phyloP scores from a whole-genome alignment of 2,329 filamentous ascomycete genomes.

The Paecilomyces sp. region DNA sequence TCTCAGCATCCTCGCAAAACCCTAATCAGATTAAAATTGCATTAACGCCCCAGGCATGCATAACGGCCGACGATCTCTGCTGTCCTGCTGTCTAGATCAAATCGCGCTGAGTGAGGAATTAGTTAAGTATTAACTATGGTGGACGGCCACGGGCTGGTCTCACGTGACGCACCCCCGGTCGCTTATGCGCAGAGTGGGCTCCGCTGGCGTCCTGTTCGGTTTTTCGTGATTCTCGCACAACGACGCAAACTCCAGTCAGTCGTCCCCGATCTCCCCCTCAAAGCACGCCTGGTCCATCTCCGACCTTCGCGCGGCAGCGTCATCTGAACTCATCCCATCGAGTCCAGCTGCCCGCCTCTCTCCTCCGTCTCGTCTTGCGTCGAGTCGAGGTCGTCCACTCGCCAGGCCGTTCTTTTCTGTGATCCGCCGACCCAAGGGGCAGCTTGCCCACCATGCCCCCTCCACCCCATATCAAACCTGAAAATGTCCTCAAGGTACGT shows the following conservation, averaged over 20 bases:
- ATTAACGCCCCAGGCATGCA: neutral
- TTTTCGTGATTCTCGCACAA: constrained; percentile 6
- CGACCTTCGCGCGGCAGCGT: constrained; percentile 31
- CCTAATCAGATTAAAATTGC: neutral
- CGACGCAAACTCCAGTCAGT: constrained; percentile 3
- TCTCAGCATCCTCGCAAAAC: neutral
- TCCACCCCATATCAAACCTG: constrained; percentile 92
- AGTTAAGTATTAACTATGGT: too few species aligned
- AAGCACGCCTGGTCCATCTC: constrained; percentile 5
- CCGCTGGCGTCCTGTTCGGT: constrained; percentile 6
- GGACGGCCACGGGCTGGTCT: neutral
- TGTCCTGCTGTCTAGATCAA: neutral
- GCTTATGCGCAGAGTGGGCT: constrained; percentile 29
- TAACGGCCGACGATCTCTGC: neutral
- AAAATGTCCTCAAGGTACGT: constrained; percentile 87
- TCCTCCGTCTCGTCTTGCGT: neutral
- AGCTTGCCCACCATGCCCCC: constrained; percentile 67
- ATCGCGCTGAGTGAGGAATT: neutral
- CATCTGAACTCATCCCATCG: constrained; percentile 16
- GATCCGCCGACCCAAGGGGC: constrained; percentile 18
- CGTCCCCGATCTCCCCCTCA: constrained; percentile 1
- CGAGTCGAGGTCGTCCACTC: constrained; percentile 1
- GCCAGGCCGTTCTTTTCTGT: neutral
- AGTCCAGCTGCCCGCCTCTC: constrained; percentile 20
- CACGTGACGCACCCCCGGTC: constrained; percentile 24